Evolutionary conservation across 2,329 filamentous ascomycete species (phyloP).

Genomic region (Mollisiaceae sp.): DNA sequence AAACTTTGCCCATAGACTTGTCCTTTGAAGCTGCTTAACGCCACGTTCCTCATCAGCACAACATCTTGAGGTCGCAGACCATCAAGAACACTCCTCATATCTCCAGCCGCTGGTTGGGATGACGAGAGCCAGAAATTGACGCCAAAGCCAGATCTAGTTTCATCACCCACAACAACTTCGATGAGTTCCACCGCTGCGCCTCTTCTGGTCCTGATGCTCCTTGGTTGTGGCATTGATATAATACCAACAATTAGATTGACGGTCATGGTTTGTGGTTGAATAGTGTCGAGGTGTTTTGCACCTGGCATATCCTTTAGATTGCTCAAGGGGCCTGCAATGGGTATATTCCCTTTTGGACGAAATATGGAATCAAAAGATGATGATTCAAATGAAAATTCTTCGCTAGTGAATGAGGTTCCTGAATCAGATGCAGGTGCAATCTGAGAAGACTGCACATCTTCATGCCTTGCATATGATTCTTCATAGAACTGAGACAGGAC

Average conservation of each 20-base stretch:
- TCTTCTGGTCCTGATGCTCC: slow-evolving; percentile 70
- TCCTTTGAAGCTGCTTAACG: slow-evolving; percentile 73
- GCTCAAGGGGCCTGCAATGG: slow-evolving; percentile 51
- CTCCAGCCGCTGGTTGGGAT: slow-evolving; percentile 35
- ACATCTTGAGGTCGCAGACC: slow-evolving; percentile 73
- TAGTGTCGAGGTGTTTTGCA: slow-evolving; percentile 66
- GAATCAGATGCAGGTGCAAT: slow-evolving; percentile 43
- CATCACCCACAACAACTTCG: slow-evolving; percentile 83
- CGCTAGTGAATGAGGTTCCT: slow-evolving; percentile 39
- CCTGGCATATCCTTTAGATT: slow-evolving; percentile 74
- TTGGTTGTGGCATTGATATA: slow-evolving; percentile 71
- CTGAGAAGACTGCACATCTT: slow-evolving; percentile 68
- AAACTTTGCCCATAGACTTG: slow-evolving; percentile 87
- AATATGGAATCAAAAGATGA: slow-evolving; percentile 46
- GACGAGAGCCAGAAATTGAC: slow-evolving; percentile 81
- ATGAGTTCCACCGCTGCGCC: slow-evolving; percentile 68
- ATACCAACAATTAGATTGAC: slow-evolving; percentile 82
- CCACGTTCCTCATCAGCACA: slow-evolving; percentile 79
- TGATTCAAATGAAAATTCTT: slow-evolving; percentile 39
- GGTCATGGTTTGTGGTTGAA: slow-evolving; percentile 80
- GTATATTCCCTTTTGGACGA: slow-evolving; percentile 34
- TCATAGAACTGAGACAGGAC: slow-evolving; percentile 73
- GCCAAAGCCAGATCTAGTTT: slow-evolving; percentile 79
- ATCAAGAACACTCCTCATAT: slow-evolving; percentile 41
- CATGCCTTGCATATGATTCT: slow-evolving; percentile 75